Base-by-base conservation (phyloP, 2,329 filamentous ascomycete species). In the Talaromyces sp. region DNA sequence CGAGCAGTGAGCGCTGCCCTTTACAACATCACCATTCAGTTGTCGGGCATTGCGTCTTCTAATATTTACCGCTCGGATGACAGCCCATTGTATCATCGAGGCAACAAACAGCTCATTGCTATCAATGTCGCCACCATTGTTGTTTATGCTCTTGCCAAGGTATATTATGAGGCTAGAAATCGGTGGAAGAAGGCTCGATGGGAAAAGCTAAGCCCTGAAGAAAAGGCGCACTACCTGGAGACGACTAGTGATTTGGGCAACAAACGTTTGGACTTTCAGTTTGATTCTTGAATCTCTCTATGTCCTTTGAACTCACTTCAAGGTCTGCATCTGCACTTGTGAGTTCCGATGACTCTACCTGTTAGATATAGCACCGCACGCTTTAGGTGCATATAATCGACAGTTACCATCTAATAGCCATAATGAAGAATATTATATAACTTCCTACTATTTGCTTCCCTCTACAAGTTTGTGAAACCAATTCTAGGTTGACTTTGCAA, bases 41-140 rank as follows among this genome's bases (percentile, higher is more conserved):
- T 74, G 1, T 76, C 74, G 16, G 80, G 71, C 60, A 79, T 82
- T 41, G 74, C 82, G 60, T 70, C 69, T 6, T 76, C 72, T 45
- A 78, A 79, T 63, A 84, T 87, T 65, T 87, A 87, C 69, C 82
- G 84, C 37, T 74, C 82, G 13, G 77, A 81, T 63, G 86, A 88
- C 63, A 77, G 78, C 2, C 85, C 85, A 0, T 83, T 83, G 70
- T 88, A 87, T 71, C 82, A 84, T 65, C 79, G 71, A 3, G 86
- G 86, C 6, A 88, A 88, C 74, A 83, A 78, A 19, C 82, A 87
- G 2, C 78, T 87, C 54, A 82, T 88, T 39, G 82, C 78, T 1
- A 79, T 88, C 57, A 77, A 82, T 5, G 79, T 78, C 0, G 78
- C 85, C 33, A 80, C 82, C 19, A 70, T 87, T 14, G 72, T 81